Conservation (phyloP, 495 filamentous ascomycete species). For the Evernia prunastri region DNA sequence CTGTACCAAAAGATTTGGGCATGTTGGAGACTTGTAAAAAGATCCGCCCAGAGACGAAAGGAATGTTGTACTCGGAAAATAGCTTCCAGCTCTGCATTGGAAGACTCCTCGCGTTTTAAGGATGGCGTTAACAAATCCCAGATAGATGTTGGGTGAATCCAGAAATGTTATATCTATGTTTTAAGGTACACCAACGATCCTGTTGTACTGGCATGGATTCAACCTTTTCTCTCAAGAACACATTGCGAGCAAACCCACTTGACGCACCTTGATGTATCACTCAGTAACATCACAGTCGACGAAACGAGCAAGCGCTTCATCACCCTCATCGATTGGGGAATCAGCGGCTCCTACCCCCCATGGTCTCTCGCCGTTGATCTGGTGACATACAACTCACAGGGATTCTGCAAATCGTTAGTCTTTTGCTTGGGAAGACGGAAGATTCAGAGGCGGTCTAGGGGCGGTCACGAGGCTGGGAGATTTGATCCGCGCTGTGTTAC, state of each 20-base stretch:
- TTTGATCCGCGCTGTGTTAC: background rate
- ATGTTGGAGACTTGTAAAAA: background rate
- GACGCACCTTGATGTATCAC: background rate
- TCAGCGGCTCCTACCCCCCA: background rate
- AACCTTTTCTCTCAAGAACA: background rate
- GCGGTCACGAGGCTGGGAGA: background rate
- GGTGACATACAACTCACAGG: background rate
- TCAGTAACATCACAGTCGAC: background rate
- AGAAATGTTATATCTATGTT: background rate
- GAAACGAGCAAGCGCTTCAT: constrained; percentile 1
- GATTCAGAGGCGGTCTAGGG: background rate
- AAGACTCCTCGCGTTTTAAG: background rate
- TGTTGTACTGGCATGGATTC: no score
- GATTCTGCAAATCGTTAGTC: background rate
- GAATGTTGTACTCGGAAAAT: background rate
- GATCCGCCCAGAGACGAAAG: background rate
- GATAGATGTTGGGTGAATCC: no score
- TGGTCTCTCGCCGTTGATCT: background rate
- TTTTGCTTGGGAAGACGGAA: background rate
- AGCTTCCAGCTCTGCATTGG: background rate
- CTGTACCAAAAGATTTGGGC: background rate
- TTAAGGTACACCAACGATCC: no score
- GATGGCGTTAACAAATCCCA: background rate
- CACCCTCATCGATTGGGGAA: constrained; percentile 5
- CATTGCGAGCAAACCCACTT: background rate